A percentile compares a stretch with the other conserved stretches of the same genome.
phyloP scores from a whole-genome alignment of 2,329 filamentous ascomycete genomes.

The Arachnomyces sp. region DNA sequence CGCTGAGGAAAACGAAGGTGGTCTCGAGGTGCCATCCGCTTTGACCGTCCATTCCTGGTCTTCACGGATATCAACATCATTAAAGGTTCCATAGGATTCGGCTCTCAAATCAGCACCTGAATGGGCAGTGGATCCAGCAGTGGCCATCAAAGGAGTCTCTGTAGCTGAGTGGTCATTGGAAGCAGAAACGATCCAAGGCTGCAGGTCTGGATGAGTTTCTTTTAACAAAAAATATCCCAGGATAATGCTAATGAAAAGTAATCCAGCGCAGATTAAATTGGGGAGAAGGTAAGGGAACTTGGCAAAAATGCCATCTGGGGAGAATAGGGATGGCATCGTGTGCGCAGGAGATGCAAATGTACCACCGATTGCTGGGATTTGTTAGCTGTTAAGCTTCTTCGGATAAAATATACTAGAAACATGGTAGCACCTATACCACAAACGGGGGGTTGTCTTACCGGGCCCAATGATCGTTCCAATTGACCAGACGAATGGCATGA shows the following conservation, averaged over 20 bases:
- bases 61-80: constrained; percentile 47
- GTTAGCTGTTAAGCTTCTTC: too few species aligned
- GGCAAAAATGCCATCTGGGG: constrained; percentile 61
- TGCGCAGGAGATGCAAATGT: constrained; percentile 71
- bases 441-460: constrained; percentile 19
- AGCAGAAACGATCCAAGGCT: constrained; percentile 41
- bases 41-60: constrained; percentile 47
- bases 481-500: constrained; percentile 93
- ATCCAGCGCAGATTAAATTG: constrained; percentile 71
- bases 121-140: constrained; percentile 65
- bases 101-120: constrained; percentile 64
- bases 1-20: constrained; percentile 30
- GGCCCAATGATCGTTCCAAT: constrained; percentile 83
- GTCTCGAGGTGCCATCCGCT: constrained; percentile 37
- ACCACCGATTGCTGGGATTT: constrained; percentile 62
- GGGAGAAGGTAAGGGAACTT: constrained; percentile 81
- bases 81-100: constrained; percentile 75
- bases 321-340: constrained; percentile 66
- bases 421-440: too few species aligned
- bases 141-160: constrained; percentile 51
- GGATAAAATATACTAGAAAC: too few species aligned
- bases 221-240: constrained; percentile 74
- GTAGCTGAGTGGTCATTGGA: constrained; percentile 41
- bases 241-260: constrained; percentile 72
- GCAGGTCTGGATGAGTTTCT: constrained; percentile 83